Percentiles rank a stretch among this genome's conserved stretches.
These are phyloP conservation scores for Sphenostylis stenocarpa DNA, from an alignment of 306 rosid species.

Conservation along the genomic window DNA sequence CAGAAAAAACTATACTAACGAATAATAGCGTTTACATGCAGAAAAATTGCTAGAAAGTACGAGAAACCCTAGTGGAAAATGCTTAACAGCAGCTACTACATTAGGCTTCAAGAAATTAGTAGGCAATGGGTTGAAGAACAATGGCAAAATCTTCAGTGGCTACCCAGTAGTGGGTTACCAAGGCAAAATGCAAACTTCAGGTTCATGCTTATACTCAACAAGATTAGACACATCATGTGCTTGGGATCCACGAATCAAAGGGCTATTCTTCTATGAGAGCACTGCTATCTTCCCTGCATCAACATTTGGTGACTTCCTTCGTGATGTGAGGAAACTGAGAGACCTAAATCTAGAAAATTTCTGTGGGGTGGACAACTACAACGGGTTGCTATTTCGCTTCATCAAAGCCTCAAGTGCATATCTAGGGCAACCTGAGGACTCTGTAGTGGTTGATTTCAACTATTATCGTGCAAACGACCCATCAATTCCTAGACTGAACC, in stretches of 20 bases:
- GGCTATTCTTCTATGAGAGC: slow-evolving; percentile 68
- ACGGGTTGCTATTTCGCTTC: slow-evolving; percentile 65
- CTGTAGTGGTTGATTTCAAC: slow-evolving; percentile 74
- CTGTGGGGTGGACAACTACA: slow-evolving; percentile 70
- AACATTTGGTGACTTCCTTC: slow-evolving; percentile 45
- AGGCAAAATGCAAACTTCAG: slow-evolving; percentile 76
- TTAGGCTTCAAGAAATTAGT: slow-evolving; percentile 51
- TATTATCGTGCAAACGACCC: slow-evolving; percentile 58
- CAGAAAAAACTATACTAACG: neutral
- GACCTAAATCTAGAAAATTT: slow-evolving; percentile 51
- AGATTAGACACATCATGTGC: slow-evolving; percentile 47
- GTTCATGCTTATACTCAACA: slow-evolving; percentile 65
- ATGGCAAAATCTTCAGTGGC: slow-evolving; percentile 53
- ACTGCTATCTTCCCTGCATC: slow-evolving; percentile 64
- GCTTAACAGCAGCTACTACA: slow-evolving; percentile 49
- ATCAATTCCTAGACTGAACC: slow-evolving; percentile 59
- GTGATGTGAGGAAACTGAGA: slow-evolving; percentile 57
- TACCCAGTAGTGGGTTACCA: slow-evolving; percentile 75
- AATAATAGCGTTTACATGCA: slow-evolving; percentile 27
- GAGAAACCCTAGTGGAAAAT: slow-evolving; percentile 50
- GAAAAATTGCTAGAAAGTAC: slow-evolving; percentile 48
- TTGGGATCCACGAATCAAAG: slow-evolving; percentile 83
- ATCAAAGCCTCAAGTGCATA: slow-evolving; percentile 60
- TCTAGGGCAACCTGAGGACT: slow-evolving; percentile 69
- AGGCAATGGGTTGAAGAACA: slow-evolving; percentile 67